Evolutionary conservation across 306 rosid species (phyloP).

Genomic region (Cucumis cinereus): DNA sequence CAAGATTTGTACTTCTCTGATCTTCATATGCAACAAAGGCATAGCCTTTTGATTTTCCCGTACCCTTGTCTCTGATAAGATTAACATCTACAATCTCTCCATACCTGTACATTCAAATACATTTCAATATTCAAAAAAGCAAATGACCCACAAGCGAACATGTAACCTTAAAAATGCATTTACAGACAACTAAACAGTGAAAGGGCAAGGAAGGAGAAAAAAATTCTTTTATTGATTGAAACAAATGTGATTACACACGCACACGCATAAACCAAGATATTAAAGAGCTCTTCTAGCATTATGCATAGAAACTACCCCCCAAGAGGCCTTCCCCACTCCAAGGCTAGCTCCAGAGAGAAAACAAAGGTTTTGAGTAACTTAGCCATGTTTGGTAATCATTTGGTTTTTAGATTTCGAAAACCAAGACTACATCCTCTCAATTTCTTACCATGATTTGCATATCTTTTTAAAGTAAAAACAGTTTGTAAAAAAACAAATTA

Average conservation of each 20-base stretch:
- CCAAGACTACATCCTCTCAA: background rate
- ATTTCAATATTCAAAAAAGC: background rate
- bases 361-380: background rate
- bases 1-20: conserved; percentile 81
- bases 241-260: background rate
- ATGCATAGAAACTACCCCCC: no score
- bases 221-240: background rate
- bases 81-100: conserved; percentile 89
- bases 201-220: background rate
- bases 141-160: background rate
- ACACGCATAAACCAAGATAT: background rate
- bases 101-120: conserved; percentile 27
- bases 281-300: background rate
- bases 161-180: background rate
- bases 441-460: no score
- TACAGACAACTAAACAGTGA: background rate
- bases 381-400: background rate
- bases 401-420: background rate
- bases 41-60: conserved; percentile 83
- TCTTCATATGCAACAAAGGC: conserved; percentile 90
- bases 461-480: no score
- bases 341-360: background rate
- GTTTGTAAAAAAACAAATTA: no score
- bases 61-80: conserved; percentile 80
- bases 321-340: background rate